Evolutionary conservation across 1,284 basidiomycete species (phyloP), one percentile per base, ranked within the genome.

Genomic region (Ustilago trichophora): DNA sequence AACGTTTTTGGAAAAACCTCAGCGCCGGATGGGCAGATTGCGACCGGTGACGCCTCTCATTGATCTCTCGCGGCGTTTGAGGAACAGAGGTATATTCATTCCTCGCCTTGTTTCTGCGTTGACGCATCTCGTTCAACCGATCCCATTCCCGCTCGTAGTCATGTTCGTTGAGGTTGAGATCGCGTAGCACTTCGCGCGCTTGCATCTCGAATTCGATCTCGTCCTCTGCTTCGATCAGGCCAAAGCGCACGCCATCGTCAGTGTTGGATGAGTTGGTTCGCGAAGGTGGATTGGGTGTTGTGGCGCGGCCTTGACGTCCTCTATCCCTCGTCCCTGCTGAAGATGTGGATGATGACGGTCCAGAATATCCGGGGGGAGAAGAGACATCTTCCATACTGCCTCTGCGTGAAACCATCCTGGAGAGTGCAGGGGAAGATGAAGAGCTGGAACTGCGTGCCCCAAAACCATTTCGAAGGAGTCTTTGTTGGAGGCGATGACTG

Each of bases 171-270:
- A 70, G 45, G 10, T 63, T 31, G 35, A 70, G 48, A 26, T 63
- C 66, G 15, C 48, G 41, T 25, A 70, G 38, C 29, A 70, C 48
- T 33, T 65, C 66, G 12, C 66, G 55, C 21, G 60, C 66, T 44
- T 70, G 60, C 51, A 70, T 42, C 22, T 70, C 66, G n/a, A 70
- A 70, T 19, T 70, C 66, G 33, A 65, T 36, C 48, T 70, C 66
- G 38, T 64, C 60, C n/a, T 64, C 60, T 9, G 60, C 60, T 13
- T 70, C 66, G 7, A 65, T 57, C 36, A 65, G 43, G 2, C 59
- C 65, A 33, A 58, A 63, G 1, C 55, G 46, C 12, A 53, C 51
- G 1, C 49, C 41, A 11, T 65, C 60, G 13, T 49, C 59, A 3
- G 29, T 55, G 26, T 33, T 31, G 27, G n/a, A 32, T 21, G 29